Base-by-base conservation (phyloP, 805 yeast genomes). In the Crinitomyces ghanaensis region DNA sequence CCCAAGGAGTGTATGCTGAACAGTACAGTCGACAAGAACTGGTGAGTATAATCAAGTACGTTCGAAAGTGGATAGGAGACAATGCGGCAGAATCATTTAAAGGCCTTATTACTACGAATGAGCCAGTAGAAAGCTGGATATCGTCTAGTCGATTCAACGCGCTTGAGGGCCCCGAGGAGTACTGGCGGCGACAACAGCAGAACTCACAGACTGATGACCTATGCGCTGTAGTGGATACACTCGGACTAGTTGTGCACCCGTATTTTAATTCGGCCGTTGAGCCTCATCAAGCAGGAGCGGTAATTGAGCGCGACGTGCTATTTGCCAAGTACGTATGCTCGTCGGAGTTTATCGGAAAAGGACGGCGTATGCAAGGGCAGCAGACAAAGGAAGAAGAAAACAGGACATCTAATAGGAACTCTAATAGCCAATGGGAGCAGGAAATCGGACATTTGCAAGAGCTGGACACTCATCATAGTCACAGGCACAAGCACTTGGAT, bases 151-250 rank as follows among this genome's bases (percentile, higher is more conserved):
- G 38, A 20, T 46, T 28, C 35, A 46, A 44, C 22, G 45, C 47
- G 3, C 27, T 26, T 5, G 39, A 30, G 13, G 39, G 34, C 17
- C 44, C 42, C 31, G 30, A 30, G 29, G 68, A 68, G 51, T 38
- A 20, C 36, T 28, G 24, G 13, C 17, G 30, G 9, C 17, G 27
- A 17, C 31, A 28, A 14, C 17, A 16, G 21, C 14, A 25, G 19
- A 20, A 16, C 22, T 13, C 7, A 21, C 22, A 19, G 35, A 35
- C 12, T 8, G 9, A 6, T 25, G 59, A 56, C n/a, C 64, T 82
- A 48, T 82, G 94, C 61, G 68, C 82, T 4, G 79, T 58, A 9
- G 74, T 82, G 43, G 93, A 81, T 54, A 73, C 79, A 45, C 82
- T 79, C 41, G 88, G 86, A 40, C 69, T 81, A 42, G 80, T 80